Conservation (phyloP, 2,329 filamentous ascomycete species). For the Xylariomycetidae sp. region DNA sequence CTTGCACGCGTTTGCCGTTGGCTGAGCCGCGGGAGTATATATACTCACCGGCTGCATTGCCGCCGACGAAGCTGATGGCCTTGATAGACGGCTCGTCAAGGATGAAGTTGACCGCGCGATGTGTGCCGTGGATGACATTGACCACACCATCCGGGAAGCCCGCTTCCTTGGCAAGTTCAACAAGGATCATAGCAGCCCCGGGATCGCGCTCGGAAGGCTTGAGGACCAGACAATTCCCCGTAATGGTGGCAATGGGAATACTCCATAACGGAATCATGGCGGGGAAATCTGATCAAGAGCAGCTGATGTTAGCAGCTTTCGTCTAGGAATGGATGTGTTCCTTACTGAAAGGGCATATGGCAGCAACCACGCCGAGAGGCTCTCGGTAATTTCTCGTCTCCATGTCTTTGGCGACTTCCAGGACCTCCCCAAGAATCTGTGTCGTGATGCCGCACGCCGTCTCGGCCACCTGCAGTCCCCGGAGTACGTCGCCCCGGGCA, state of each 20-base stretch:
- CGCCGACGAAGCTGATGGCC: slow-evolving; percentile 79
- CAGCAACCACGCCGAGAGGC: slow-evolving; percentile 73
- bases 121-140: slow-evolving; percentile 76
- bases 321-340: slow-evolving; percentile 12
- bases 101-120: slow-evolving; percentile 79
- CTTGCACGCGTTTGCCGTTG: slow-evolving; percentile 83
- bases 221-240: slow-evolving; percentile 76
- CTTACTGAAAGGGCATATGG: slow-evolving; percentile 83
- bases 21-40: slow-evolving; percentile 73
- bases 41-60: slow-evolving; percentile 85
- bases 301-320: not conserved
- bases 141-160: slow-evolving; percentile 78
- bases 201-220: slow-evolving; percentile 86
- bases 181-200: slow-evolving; percentile 78
- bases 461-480: slow-evolving; percentile 80
- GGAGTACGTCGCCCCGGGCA: slow-evolving; percentile 73
- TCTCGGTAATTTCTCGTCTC: slow-evolving; percentile 79
- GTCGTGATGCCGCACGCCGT: slow-evolving; percentile 75
- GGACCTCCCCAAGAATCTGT: slow-evolving; percentile 73
- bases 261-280: slow-evolving; percentile 93
- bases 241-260: slow-evolving; percentile 77
- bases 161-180: slow-evolving; percentile 71
- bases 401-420: slow-evolving; percentile 87
- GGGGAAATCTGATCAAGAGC: slow-evolving; percentile 88
- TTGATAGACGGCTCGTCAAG: slow-evolving; percentile 80